These are phyloP conservation scores for Rhizopus delemar DNA, from an alignment of 371 early-diverging fungal species.

Conservation along the genomic window DNA sequence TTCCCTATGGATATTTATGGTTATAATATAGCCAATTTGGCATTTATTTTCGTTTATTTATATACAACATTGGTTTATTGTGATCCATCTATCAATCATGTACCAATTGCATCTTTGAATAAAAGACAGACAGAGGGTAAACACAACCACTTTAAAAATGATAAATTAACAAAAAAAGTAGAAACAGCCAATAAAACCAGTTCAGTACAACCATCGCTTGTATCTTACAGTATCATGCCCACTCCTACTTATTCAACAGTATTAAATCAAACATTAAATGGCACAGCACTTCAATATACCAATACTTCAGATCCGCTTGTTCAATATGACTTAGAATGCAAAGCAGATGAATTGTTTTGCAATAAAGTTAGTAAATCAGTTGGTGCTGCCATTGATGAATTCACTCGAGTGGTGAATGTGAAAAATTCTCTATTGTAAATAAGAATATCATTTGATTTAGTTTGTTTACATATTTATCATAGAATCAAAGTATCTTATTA, in stretches of 20 bases:
- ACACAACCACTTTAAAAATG: neutral
- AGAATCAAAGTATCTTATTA: constrained; percentile 29
- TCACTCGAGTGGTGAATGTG: constrained; percentile 40
- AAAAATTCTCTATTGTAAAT: constrained; percentile 43
- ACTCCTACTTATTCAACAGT: neutral
- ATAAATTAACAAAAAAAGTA: no score
- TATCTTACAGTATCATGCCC: neutral
- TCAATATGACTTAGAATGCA: constrained; percentile 30
- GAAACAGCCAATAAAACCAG: neutral
- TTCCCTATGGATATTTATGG: neutral
- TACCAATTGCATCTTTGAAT: no score
- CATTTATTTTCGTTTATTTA: neutral
- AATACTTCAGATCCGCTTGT: constrained; percentile 31
- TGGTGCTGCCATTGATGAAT: constrained; percentile 36
- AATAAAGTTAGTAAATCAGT: constrained; percentile 36
- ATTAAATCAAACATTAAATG: neutral
- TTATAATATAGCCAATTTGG: neutral
- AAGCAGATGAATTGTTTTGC: constrained; percentile 36
- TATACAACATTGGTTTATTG: neutral
- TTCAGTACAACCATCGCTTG: neutral
- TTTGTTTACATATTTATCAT: neutral
- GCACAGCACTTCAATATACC: constrained; percentile 13
- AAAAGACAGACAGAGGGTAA: no score
- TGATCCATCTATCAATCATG: neutral
- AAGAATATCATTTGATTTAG: neutral